These are phyloP conservation scores for Pterocarpus macrocarpus DNA, from an alignment of 306 rosid genomes.

Conservation along the genomic window DNA sequence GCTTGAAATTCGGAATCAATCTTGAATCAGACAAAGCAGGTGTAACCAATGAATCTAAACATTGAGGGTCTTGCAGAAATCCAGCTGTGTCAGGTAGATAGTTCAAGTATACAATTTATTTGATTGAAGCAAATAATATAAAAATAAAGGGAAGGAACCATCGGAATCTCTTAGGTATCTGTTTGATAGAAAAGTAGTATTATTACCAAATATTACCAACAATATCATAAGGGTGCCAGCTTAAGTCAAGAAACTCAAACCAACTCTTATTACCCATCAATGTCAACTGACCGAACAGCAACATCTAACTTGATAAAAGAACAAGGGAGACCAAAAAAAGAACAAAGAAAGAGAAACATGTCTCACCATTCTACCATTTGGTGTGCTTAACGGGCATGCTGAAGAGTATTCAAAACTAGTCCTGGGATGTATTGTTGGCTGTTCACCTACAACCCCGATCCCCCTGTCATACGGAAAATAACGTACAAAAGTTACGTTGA, in stretches of 20 bases:
- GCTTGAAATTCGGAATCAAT: constrained; percentile 32
- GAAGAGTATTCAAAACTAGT: constrained; percentile 96
- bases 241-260: constrained; percentile 20
- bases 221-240: not conserved
- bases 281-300: constrained; percentile 1
- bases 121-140: constrained; percentile 33
- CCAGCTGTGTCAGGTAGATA: not conserved
- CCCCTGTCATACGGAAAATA: constrained; percentile 68
- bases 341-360: not conserved
- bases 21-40: constrained; percentile 29
- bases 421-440: constrained; percentile 88
- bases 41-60: constrained; percentile 7
- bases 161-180: not conserved
- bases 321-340: constrained; percentile 3
- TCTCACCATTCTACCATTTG: constrained; percentile 95
- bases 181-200: constrained; percentile 15
- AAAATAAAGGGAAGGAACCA: constrained; percentile 13
- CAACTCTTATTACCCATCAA: constrained; percentile 16
- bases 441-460: constrained; percentile 94
- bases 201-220: constrained; percentile 19
- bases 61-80: constrained; percentile 10
- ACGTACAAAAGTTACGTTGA: constrained; percentile 30
- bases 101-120: not conserved
- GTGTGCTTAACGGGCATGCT: constrained; percentile 91
- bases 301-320: not conserved